phyloP scores from a whole-genome alignment of 1,284 basidiomycete genomes.

The Trametes pubescens region DNA sequence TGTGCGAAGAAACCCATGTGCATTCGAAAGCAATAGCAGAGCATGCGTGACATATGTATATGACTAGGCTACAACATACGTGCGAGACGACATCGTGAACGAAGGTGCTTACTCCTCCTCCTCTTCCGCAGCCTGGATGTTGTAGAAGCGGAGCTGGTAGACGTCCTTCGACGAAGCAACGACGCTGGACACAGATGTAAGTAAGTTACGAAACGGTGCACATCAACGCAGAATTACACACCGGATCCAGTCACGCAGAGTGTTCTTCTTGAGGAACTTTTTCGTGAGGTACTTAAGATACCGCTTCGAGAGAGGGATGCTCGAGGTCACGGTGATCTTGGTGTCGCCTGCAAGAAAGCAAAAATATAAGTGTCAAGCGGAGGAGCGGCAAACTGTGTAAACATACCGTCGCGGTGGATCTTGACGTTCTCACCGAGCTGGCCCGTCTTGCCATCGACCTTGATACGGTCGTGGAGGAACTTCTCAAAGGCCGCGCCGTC shows the following conservation, averaged over 20 bases:
- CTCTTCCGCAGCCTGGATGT: constrained; percentile 68
- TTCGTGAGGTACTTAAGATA: constrained; percentile 96
- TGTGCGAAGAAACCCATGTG: neutral
- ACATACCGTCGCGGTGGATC: constrained; percentile 82
- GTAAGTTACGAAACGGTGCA: neutral
- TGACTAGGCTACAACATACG: constrained; percentile 33
- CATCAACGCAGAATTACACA: constrained; percentile 39
- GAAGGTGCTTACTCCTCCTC: constrained; percentile 28
- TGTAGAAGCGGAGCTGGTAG: constrained; percentile 94
- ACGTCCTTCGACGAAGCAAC: constrained; percentile 90
- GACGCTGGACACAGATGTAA: constrained; percentile 55
- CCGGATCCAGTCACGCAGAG: constrained; percentile 88
- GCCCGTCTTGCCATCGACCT: constrained; percentile 83
- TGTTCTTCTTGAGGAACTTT: constrained; percentile 95
- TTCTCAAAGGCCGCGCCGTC: constrained; percentile 93
- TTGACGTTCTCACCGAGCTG: constrained; percentile 89
- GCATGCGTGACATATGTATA: constrained; percentile 33
- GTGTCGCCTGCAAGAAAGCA: constrained; percentile 58
- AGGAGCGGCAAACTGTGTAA: neutral
- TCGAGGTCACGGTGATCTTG: constrained; percentile 84
- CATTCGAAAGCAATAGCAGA: constrained; percentile 30
- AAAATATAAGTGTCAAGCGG: constrained; percentile 3
- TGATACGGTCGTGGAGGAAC: constrained; percentile 94
- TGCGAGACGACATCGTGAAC: constrained; percentile 11
- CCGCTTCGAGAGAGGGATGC: constrained; percentile 89